Evolutionary conservation across 2,329 filamentous ascomycete species (phyloP).

Genomic region (Alternaria conjuncta): DNA sequence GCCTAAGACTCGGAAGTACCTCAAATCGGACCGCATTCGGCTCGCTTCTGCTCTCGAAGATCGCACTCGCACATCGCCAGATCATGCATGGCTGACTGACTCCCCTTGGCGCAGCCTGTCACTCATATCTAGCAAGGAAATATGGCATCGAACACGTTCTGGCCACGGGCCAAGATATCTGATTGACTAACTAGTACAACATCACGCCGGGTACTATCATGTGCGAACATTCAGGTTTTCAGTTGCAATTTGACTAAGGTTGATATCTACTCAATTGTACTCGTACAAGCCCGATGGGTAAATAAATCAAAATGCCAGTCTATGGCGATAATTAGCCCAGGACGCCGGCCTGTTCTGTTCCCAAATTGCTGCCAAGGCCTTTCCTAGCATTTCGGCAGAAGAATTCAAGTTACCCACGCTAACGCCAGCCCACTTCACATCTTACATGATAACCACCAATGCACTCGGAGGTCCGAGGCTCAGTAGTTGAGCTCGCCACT

Average conservation of each 20-base stretch:
- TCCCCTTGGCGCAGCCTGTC: slow-evolving; percentile 6
- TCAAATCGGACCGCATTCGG: not conserved
- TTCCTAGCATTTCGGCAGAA: slow-evolving; percentile 18
- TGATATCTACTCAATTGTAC: slow-evolving; percentile 8
- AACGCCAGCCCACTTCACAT: slow-evolving; percentile 25
- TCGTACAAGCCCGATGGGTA: not conserved
- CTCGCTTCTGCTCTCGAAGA: not conserved
- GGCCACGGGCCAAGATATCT: slow-evolving; percentile 6
- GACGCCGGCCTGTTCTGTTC: slow-evolving; percentile 12
- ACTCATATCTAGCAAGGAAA: slow-evolving; percentile 3
- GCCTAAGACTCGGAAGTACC: not conserved
- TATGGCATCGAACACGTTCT: not conserved
- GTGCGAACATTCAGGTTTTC: not conserved
- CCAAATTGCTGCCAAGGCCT: slow-evolving; percentile 7
- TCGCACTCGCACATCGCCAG: not conserved
- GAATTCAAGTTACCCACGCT: slow-evolving; percentile 10
- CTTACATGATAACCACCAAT: slow-evolving; percentile 11
- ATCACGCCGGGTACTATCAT: not conserved
- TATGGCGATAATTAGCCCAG: not conserved
- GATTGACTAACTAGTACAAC: not conserved
- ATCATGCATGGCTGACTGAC: slow-evolving; percentile 5
- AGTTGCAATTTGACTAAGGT: slow-evolving; percentile 2
- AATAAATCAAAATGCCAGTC: slow-evolving; percentile 1
- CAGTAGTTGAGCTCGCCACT: slow-evolving; percentile 91
- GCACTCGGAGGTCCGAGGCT: slow-evolving; percentile 1